Conservation (phyloP, 768 basidiomycete species). For the Phlegmacium glaucopus region DNA sequence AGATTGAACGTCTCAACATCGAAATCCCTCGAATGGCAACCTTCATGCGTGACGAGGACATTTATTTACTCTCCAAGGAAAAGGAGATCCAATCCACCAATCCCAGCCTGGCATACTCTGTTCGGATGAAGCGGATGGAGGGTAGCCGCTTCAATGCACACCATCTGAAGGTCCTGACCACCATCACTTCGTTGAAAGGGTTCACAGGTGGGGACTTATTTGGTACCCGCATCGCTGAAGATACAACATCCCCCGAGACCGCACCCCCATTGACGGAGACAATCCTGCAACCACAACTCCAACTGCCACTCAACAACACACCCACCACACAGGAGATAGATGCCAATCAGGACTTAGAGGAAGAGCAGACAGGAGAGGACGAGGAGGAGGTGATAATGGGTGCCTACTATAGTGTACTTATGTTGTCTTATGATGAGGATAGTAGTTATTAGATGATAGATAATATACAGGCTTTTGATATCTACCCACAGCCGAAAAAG, state of each 20-base stretch:
- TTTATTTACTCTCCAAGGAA: conserved; percentile 1
- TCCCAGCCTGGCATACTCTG: background rate
- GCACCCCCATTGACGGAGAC: background rate
- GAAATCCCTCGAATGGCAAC: conserved; percentile 9
- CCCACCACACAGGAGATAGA: too few relatives aligned
- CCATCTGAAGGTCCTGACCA: background rate
- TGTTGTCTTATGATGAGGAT: too few relatives aligned
- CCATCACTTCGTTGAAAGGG: background rate
- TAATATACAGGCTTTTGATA: too few relatives aligned
- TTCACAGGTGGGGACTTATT: background rate
- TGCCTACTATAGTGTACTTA: too few relatives aligned
- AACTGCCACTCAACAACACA: too few relatives aligned
- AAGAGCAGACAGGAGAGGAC: too few relatives aligned
- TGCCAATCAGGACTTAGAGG: too few relatives aligned
- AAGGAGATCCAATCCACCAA: background rate
- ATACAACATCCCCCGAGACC: background rate
- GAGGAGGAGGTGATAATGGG: too few relatives aligned
- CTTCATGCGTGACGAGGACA: conserved; percentile 11
- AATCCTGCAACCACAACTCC: too few relatives aligned
- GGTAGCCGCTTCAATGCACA: background rate
- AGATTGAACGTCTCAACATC: conserved; percentile 13
- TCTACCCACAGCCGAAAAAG: background rate
- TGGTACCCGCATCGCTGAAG: background rate
- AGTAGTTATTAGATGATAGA: too few relatives aligned
- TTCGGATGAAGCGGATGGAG: background rate